Evolutionary conservation across 2,329 filamentous ascomycete species (phyloP).

Genomic region (Microsporum audouinii): DNA sequence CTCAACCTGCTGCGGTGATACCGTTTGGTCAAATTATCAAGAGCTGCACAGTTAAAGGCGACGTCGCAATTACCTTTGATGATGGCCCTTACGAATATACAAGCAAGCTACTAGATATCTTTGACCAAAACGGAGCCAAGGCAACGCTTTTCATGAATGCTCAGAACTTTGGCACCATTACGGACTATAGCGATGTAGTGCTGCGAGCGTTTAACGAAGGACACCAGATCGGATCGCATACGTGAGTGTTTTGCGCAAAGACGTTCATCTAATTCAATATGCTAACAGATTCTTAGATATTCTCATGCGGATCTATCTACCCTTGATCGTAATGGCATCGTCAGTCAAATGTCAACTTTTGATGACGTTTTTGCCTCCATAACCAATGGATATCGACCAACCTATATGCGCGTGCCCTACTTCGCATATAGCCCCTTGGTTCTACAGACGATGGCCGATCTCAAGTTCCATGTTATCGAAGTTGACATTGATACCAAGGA

Average conservation of each 20-base stretch:
- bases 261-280: neutral
- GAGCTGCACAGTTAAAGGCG: slow-evolving; percentile 33
- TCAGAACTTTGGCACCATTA: slow-evolving; percentile 1
- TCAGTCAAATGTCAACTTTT: slow-evolving; percentile 31
- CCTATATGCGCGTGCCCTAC: slow-evolving; percentile 40
- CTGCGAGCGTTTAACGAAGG: slow-evolving; percentile 28
- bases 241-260: slow-evolving; percentile 19
- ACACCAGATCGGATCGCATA: slow-evolving; percentile 39
- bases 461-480: slow-evolving; percentile 38
- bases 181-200: slow-evolving; percentile 20
- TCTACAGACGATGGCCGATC: slow-evolving; percentile 26
- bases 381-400: slow-evolving; percentile 36
- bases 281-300: neutral
- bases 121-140: slow-evolving; percentile 52
- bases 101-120: slow-evolving; percentile 53
- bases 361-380: slow-evolving; percentile 29
- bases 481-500: slow-evolving; percentile 36
- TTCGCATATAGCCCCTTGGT: slow-evolving; percentile 25
- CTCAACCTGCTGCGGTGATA: neutral
- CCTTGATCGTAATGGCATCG: slow-evolving; percentile 24
- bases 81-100: slow-evolving; percentile 70
- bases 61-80: slow-evolving; percentile 79
- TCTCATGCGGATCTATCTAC: slow-evolving; percentile 29
- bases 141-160: slow-evolving; percentile 89
- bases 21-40: slow-evolving; percentile 13